Percentiles rank a stretch among this genome's conserved stretches.
phyloP scores from a whole-genome alignment of 768 basidiomycete genomes.

The Macrolepiota fuliginosa region DNA sequence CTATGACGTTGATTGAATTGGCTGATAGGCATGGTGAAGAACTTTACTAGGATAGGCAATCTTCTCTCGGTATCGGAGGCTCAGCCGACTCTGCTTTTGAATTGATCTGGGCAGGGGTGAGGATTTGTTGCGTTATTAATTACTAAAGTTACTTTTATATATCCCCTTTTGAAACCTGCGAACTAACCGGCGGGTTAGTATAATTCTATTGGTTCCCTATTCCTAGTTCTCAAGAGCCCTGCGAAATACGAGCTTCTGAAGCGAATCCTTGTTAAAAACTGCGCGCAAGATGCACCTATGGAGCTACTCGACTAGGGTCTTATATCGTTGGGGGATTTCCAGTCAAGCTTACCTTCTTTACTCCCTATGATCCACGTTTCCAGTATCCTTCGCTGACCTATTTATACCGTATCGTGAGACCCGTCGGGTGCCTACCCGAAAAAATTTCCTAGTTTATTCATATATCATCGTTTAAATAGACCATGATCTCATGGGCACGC shows the following conservation, averaged over 20 bases:
- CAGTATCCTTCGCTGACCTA: neutral
- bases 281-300: no score
- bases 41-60: neutral
- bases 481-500: neutral
- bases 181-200: neutral
- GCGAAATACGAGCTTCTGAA: no score
- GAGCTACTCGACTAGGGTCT: no score
- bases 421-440: neutral
- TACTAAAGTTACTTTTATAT: neutral
- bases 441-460: neutral
- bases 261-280: neutral
- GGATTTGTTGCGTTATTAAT: neutral
- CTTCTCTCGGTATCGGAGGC: neutral
- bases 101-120: neutral
- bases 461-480: neutral
- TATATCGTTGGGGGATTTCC: neutral
- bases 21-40: neutral
- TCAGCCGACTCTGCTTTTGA: neutral
- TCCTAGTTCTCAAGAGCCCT: neutral
- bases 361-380: neutral
- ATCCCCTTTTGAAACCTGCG: neutral
- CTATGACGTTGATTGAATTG: conserved; percentile 10
- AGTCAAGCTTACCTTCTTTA: no score
- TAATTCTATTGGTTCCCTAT: neutral
- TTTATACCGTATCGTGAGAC: neutral